Base-by-base conservation (phyloP, 257 asterid genomes). In the Nicotiana noctiflora region DNA sequence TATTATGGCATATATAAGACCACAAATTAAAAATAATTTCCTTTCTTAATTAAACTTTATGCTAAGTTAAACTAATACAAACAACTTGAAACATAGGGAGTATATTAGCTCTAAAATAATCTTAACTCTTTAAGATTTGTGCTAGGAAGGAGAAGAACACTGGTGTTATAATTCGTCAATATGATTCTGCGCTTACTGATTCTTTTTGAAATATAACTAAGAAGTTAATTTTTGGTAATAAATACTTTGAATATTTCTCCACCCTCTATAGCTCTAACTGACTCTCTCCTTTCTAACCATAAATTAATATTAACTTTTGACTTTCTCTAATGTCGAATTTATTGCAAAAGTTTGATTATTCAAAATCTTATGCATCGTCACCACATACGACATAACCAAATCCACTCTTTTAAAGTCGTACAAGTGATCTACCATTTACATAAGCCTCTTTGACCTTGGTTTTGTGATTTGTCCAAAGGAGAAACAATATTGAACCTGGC, bases 371-470 rank as follows among this genome's bases (percentile, higher is more conserved):
- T 70, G 57, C 77, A 70, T 70, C 11, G 49, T 40, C 77, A 68
- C 32, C 56, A 11, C 57, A 11, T 40, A 70, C 57, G 77, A 70
- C 1, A 70, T 12, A 19, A 70, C 12, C 57, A 70, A 70, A 70
- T 5, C 59, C 77, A 70, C 19, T 44, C 57, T 19, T 70, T 70
- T 19, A 70, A 40, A 40, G 77, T 12, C 25, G 57, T 70, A 5
- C 7, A 52, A 52, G 59, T 52, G 59, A 52, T 14, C 19, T 12
- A 68, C 56, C 40, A 5, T 68, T 68, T 37, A 37, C 76, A 37
- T 67, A 37, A n/a, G 56, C 76, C 31, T 67, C 19, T 37, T 19
- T 70, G 77, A 70, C 77, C 59, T 70, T 44, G 46, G 77, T n/a
- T 19, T 68, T 68, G 31, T 68, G 56, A 68, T 19, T 68, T 5